Base-by-base conservation (phyloP, 257 asterid genomes). In the Lantana camara region DNA sequence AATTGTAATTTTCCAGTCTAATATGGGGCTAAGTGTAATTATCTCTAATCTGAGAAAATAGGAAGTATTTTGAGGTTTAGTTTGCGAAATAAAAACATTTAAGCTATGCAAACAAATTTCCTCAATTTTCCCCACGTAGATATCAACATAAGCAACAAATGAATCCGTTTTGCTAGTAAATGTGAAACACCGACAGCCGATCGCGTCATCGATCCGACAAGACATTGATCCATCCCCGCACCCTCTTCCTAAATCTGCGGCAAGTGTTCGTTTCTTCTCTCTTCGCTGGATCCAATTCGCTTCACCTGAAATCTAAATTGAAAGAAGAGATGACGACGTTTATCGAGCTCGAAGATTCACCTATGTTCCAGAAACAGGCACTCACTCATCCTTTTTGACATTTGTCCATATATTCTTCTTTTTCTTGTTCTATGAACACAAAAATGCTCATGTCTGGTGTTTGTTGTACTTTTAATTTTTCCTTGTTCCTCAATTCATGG, bases 351-450 rank as follows among this genome's bases (percentile, higher is more conserved):
- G 98, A 92, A 12, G 98, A 92, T 77, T 92, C 98, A 14, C 98
- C 98, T n/a, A 89, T 87, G 97, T 92, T 92, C 80, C 96, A 87
- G 52, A 92, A 87, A 71, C 95, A 92, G 94, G 98, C 79, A 48
- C 38, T 35, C 11, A 20, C 68, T 45, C 13, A 13, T 7, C 16
- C 61, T 20, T 32, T 21, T n/a, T n/a, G n/a, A n/a, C n/a, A n/a
- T n/a, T 42, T 7, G 5, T 54, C 30, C 20, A 12, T 56, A 22
- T 2, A 27, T 27, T 9, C 21, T 20, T 11, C 22, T 51, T 9
- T 1, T 53, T 37, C 12, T 15, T 6, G 37, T 24, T n/a, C 37
- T 7, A 7, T 19, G 21, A 29, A 35, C 21, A 16, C 61, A 7
- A 11, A 12, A 19, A 12, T 16, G 44, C 30, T 16, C 13, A 21